A percentile compares a stretch with the other conserved stretches of the same genome.
Evolutionary conservation across 2,329 filamentous ascomycete species (phyloP).

Genomic region (Fusarium subglutinans): DNA sequence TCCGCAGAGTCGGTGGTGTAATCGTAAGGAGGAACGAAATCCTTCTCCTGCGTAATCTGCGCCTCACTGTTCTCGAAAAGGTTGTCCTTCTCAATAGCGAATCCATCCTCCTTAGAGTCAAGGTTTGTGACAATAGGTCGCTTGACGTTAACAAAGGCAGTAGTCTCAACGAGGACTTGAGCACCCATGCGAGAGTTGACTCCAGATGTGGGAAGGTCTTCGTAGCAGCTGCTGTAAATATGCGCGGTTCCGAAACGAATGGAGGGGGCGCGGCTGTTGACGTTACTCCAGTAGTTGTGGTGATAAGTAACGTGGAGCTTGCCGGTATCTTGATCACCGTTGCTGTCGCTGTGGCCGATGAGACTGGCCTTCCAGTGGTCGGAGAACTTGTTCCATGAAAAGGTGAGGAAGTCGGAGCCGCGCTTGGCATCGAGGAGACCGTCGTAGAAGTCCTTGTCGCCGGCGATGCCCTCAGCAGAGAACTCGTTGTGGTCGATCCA

Average conservation of each 20-base stretch:
- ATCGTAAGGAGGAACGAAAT: constrained; percentile 48
- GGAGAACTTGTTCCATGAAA: constrained; percentile 41
- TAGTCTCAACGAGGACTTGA: constrained; percentile 62
- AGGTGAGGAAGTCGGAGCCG: constrained; percentile 62
- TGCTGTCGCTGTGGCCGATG: constrained; percentile 65
- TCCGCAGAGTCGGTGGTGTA: constrained; percentile 43
- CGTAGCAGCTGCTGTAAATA: constrained; percentile 64
- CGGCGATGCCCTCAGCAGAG: constrained; percentile 57
- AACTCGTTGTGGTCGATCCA: constrained; percentile 70
- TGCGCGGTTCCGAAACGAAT: constrained; percentile 69
- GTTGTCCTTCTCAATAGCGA: constrained; percentile 55
- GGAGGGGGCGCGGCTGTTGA: constrained; percentile 59
- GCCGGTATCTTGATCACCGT: constrained; percentile 61
- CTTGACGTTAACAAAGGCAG: constrained; percentile 56
- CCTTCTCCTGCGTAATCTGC: constrained; percentile 47
- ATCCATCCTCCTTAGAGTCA: constrained; percentile 57
- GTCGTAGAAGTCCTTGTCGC: constrained; percentile 70
- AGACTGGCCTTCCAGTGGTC: constrained; percentile 69
- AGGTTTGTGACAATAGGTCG: constrained; percentile 53
- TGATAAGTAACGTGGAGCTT: constrained; percentile 65
- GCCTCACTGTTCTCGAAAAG: constrained; percentile 52
- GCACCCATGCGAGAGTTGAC: constrained; percentile 64
- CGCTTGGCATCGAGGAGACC: constrained; percentile 68
- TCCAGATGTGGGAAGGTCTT: constrained; percentile 54
- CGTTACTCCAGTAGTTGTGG: constrained; percentile 65